Evolutionary conservation across 2,329 filamentous ascomycete genomes (phyloP).

Genomic region (Cercospora zeae-maydis): DNA sequence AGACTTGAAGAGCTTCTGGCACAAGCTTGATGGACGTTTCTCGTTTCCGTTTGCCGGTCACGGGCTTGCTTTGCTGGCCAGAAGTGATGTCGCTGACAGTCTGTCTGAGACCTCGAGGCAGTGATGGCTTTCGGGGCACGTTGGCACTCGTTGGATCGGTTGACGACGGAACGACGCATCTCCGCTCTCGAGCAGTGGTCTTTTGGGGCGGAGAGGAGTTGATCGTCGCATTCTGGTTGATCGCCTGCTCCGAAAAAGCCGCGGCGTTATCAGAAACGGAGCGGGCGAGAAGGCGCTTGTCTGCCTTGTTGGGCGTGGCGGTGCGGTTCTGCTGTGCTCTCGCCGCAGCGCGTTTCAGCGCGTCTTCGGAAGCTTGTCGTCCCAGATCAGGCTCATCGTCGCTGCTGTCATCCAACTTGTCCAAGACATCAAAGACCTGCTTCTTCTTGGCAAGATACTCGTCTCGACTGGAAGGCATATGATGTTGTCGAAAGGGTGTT

Average conservation of each 20-base stretch:
- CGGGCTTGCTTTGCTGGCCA: background rate
- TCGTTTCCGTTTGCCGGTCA: conserved; percentile 32
- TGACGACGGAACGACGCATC: conserved; percentile 10
- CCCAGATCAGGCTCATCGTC: conserved; percentile 26
- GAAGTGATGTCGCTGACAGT: conserved; percentile 21
- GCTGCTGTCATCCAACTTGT: conserved; percentile 22
- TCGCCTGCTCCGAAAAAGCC: background rate
- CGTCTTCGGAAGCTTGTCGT: conserved; percentile 21
- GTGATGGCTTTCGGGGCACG: background rate
- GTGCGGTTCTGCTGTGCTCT: conserved; percentile 5
- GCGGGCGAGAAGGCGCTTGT: conserved; percentile 19
- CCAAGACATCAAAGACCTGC: conserved; percentile 25
- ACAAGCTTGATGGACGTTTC: conserved; percentile 24
- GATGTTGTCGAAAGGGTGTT: background rate
- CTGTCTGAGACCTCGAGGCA: conserved; percentile 14
- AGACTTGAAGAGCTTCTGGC: conserved; percentile 31
- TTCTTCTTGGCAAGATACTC: conserved; percentile 21
- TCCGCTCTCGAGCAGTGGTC: background rate
- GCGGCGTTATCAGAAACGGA: conserved; percentile 27
- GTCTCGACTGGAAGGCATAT: conserved; percentile 2
- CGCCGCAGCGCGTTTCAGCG: conserved; percentile 9
- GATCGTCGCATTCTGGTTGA: background rate
- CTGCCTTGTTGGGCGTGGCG: background rate
- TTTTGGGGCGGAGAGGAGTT: background rate
- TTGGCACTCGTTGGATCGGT: conserved; percentile 6